These are phyloP conservation scores for Ephemerocybe angulata DNA, from an alignment of 768 basidiomycete genomes.

Conservation along the genomic window DNA sequence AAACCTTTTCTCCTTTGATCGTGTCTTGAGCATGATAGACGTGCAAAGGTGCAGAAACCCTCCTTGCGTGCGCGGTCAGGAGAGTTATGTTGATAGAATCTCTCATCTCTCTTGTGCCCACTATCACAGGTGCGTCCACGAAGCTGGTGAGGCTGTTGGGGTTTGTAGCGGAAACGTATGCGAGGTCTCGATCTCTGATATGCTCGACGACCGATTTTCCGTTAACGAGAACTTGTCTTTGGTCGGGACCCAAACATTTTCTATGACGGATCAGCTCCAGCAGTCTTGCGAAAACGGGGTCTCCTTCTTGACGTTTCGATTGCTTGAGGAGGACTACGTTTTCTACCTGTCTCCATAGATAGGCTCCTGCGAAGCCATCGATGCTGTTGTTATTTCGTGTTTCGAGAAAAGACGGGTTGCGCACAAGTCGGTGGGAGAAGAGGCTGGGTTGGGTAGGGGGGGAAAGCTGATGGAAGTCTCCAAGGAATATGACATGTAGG, in stretches of 20 bases:
- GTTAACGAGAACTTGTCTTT: not conserved
- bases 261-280: slow-evolving; percentile 6
- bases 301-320: slow-evolving; percentile 11
- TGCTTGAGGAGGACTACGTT: slow-evolving; percentile 10
- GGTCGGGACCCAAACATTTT: not conserved
- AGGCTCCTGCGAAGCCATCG: slow-evolving; percentile 7
- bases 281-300: slow-evolving; percentile 11
- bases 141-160: not conserved
- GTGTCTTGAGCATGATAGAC: slow-evolving; percentile 4
- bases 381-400: slow-evolving; percentile 1
- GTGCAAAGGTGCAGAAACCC: not conserved
- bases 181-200: not conserved
- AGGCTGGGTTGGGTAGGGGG: slow-evolving; percentile 19
- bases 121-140: slow-evolving; percentile 16
- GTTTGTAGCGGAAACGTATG: not conserved
- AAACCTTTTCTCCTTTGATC: not conserved
- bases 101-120: slow-evolving; percentile 11
- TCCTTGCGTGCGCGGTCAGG: slow-evolving; percentile 1
- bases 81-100: slow-evolving; percentile 13
- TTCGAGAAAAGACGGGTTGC: slow-evolving; percentile 1
- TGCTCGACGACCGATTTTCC: not conserved
- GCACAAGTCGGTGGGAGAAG: slow-evolving; percentile 12
- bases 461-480: slow-evolving; percentile 11
- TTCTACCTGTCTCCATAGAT: slow-evolving; percentile 11
- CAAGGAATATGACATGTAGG: slow-evolving; percentile 27